A percentile compares a stretch with the other conserved stretches of the same genome.
phyloP scores from a whole-genome alignment of 2,329 filamentous ascomycete genomes.

The Ascochyta viciae-villosae region DNA sequence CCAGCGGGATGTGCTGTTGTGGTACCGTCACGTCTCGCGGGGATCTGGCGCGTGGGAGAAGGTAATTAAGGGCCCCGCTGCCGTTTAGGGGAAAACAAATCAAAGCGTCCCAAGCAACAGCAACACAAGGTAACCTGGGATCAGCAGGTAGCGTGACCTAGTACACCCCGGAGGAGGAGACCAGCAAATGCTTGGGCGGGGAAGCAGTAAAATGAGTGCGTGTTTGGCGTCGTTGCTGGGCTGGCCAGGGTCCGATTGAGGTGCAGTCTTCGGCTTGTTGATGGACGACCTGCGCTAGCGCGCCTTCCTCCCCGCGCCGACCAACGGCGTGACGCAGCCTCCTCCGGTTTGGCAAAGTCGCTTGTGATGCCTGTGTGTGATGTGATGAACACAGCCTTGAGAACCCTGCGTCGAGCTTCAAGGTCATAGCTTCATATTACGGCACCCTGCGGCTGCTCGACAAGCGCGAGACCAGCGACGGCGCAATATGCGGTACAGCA shows the following conservation, averaged over 20 bases:
- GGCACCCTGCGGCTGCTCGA: not conserved
- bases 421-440: not conserved
- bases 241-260: constrained; percentile 21
- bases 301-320: constrained; percentile 28
- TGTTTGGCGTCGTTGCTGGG: constrained; percentile 18
- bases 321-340: constrained; percentile 27
- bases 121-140: constrained; percentile 3
- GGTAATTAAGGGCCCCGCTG: constrained; percentile 42
- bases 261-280: constrained; percentile 27
- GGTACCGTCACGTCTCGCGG: constrained; percentile 39
- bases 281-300: constrained; percentile 32
- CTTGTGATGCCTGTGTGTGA: constrained; percentile 3
- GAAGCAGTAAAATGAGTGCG: constrained; percentile 14
- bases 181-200: constrained; percentile 5
- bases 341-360: constrained; percentile 1
- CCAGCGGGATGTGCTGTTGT: constrained; percentile 35
- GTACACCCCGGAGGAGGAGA: constrained; percentile 4
- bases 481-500: not conserved
- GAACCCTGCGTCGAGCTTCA: not conserved
- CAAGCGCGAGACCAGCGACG: not conserved
- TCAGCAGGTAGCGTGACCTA: constrained; percentile 3
- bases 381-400: not conserved
- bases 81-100: constrained; percentile 40
- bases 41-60: constrained; percentile 39
- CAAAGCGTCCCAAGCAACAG: constrained; percentile 21